A percentile compares a stretch with the other conserved stretches of the same genome.
Conservation (phyloP, 495 filamentous ascomycete species). For the Hypoxylon fuscum region DNA sequence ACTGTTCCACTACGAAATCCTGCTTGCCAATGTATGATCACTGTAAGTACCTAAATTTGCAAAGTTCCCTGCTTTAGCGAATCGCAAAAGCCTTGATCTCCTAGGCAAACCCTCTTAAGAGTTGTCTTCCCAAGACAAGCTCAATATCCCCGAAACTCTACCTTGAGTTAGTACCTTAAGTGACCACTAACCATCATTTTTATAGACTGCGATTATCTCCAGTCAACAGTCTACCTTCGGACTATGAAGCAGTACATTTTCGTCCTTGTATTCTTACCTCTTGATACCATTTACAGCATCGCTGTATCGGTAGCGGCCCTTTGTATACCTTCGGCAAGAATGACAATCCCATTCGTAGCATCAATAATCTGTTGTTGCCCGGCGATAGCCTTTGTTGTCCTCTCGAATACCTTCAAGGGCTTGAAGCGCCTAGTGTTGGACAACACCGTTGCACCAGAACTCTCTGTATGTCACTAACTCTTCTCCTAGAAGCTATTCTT, state of each 20-base stretch:
- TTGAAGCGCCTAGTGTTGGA: conserved; percentile 3
- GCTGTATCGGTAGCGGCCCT: neutral
- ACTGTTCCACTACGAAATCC: neutral
- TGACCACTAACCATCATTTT: no score
- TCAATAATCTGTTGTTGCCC: conserved; percentile 1
- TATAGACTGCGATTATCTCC: conserved; percentile 3
- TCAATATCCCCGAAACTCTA: no score
- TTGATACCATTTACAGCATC: conserved; percentile 19
- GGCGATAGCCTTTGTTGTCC: neutral
- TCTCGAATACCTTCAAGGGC: neutral
- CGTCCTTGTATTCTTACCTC: conserved; percentile 15
- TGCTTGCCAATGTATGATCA: conserved; percentile 26
- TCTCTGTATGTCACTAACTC: neutral
- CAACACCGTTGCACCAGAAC: neutral
- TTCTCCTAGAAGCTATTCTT: neutral
- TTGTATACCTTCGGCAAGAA: neutral
- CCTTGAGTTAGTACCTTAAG: no score
- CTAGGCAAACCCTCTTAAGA: no score
- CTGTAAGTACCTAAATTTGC: neutral
- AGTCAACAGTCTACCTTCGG: conserved; percentile 21
- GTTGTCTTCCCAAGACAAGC: no score
- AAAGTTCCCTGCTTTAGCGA: no score
- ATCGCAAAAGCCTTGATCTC: no score
- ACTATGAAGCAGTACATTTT: conserved; percentile 24
- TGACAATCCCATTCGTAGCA: neutral